Conservation (phyloP, 176 grass and related monocot genomes). For the Aegilops bicornis region DNA sequence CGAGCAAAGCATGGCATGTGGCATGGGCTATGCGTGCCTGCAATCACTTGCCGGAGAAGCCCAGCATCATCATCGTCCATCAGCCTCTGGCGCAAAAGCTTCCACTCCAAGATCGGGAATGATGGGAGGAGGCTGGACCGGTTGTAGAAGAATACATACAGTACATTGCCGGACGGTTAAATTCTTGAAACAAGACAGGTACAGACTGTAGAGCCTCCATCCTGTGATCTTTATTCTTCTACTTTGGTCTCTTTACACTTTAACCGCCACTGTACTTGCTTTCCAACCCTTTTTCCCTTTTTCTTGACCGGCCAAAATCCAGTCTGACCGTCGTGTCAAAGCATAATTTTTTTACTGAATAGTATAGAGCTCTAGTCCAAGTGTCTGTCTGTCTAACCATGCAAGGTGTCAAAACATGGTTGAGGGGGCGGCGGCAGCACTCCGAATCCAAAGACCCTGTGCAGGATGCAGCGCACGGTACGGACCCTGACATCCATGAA, state of each 20-base stretch:
- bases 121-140: constrained; percentile 27
- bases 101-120: constrained; percentile 22
- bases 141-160: neutral
- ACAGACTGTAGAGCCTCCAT: neutral
- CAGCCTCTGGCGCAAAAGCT: constrained; percentile 5
- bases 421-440: neutral
- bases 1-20: neutral
- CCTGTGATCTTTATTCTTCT: neutral
- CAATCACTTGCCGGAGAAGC: constrained; percentile 44
- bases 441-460: neutral
- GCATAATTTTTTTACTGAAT: constrained; percentile 16
- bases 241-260: constrained; percentile 36
- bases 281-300: constrained; percentile 16
- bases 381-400: neutral
- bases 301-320: constrained; percentile 12
- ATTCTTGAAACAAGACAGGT: constrained; percentile 6
- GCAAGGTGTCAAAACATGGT: neutral
- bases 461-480: neutral
- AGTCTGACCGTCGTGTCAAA: neutral
- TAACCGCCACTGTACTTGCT: constrained; percentile 14
- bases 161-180: neutral
- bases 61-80: constrained; percentile 19
- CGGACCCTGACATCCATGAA: neutral
- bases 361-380: neutral
- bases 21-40: constrained; percentile 22